Evolutionary conservation across 2,329 filamentous ascomycete genomes (phyloP).

Genomic region (Sphaerulina vaccinii): DNA sequence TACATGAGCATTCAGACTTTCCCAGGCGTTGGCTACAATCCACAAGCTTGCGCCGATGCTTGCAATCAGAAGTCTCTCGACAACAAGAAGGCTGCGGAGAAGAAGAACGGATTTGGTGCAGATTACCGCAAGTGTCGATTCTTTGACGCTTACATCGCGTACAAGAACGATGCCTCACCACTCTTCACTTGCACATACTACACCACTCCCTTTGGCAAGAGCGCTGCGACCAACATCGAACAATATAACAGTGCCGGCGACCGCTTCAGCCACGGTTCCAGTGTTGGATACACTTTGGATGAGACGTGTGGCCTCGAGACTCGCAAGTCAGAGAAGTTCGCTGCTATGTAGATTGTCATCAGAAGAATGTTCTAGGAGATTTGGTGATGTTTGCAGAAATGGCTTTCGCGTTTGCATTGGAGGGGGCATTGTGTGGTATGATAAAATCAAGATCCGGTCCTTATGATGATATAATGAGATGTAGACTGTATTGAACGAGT

Average conservation of each 20-base stretch:
- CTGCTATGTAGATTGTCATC: too few relatives aligned
- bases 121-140: not conserved
- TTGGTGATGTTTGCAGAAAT: too few relatives aligned
- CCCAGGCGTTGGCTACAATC: not conserved
- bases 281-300: not conserved
- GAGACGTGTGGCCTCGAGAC: too few relatives aligned
- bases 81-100: not conserved
- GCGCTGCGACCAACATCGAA: not conserved
- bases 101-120: not conserved
- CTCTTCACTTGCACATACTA: not conserved
- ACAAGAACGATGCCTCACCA: not conserved
- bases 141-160: not conserved
- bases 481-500: too few relatives aligned
- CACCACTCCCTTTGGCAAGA: not conserved
- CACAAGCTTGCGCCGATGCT: not conserved
- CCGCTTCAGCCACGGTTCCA: not conserved
- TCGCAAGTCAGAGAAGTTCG: too few relatives aligned
- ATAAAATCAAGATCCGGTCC: too few relatives aligned
- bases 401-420: too few relatives aligned
- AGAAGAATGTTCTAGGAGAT: too few relatives aligned
- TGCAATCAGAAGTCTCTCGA: not conserved
- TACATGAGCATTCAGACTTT: not conserved
- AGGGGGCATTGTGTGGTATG: too few relatives aligned
- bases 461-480: too few relatives aligned
- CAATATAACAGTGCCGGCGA: not conserved